phyloP scores from a whole-genome alignment of 1,139 yeast species.

The Yamadazyma atlantica region DNA sequence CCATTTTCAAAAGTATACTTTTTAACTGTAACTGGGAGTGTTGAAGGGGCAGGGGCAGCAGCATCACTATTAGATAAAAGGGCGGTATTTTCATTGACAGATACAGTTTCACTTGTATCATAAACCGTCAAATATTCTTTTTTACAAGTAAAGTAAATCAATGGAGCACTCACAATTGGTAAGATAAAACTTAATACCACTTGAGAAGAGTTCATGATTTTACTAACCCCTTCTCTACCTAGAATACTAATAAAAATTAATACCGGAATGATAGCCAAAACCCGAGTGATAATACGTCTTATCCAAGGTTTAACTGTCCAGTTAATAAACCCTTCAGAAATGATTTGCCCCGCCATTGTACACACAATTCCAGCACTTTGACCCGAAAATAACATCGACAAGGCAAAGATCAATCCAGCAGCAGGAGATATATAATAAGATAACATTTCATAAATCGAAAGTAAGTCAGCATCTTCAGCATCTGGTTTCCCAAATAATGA shows the following conservation, averaged over 20 bases:
- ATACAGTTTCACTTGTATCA: constrained; percentile 18
- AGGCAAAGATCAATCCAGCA: constrained; percentile 75
- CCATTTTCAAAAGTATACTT: constrained; percentile 64
- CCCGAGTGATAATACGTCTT: constrained; percentile 70
- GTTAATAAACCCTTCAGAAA: constrained; percentile 76
- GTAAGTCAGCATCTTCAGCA: constrained; percentile 72
- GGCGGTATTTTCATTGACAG: constrained; percentile 18
- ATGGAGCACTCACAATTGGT: constrained; percentile 76
- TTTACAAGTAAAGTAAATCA: constrained; percentile 66
- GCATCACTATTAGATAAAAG: constrained; percentile 12
- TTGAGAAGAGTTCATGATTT: constrained; percentile 71
- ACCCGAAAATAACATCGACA: constrained; percentile 73
- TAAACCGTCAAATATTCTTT: constrained; percentile 58
- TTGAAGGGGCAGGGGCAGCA: neutral
- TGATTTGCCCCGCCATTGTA: constrained; percentile 84
- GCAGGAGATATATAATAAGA: constrained; percentile 60
- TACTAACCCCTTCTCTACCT: constrained; percentile 70
- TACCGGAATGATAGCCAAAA: constrained; percentile 73
- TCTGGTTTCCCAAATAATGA: constrained; percentile 65
- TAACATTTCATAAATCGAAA: constrained; percentile 63
- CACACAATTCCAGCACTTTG: constrained; percentile 83
- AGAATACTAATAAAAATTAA: constrained; percentile 59
- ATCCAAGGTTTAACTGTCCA: constrained; percentile 76
- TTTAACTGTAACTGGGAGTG: constrained; percentile 13
- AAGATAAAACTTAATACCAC: constrained; percentile 67